Conservation (phyloP, 108 stramenopile genomes). For the Cyclotella baltica region DNA sequence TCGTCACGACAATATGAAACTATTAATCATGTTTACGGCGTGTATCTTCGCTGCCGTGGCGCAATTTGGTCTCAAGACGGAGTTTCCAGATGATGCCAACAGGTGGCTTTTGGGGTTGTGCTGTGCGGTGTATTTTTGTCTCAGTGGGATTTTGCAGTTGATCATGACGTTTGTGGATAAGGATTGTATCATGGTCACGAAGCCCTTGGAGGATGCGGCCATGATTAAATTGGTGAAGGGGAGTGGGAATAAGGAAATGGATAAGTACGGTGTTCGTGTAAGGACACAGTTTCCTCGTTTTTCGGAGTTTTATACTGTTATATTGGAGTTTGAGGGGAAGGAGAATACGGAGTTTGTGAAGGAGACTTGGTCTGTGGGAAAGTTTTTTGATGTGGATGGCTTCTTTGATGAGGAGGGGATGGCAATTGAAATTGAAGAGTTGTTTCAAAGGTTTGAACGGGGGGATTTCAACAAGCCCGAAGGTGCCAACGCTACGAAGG, state of each 20-base stretch:
- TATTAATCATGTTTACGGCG: constrained; percentile 88
- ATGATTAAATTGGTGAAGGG: constrained; percentile 49
- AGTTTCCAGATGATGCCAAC: constrained; percentile 85
- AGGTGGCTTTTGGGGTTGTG: constrained; percentile 90
- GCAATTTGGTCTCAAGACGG: constrained; percentile 90
- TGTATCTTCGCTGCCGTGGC: constrained; percentile 93
- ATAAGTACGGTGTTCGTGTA: constrained; percentile 78
- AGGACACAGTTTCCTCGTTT: constrained; percentile 87
- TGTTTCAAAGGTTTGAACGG: constrained; percentile 69
- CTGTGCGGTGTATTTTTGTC: constrained; percentile 90
- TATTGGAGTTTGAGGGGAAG: constrained; percentile 71
- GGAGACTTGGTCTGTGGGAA: constrained; percentile 86
- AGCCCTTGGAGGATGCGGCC: constrained; percentile 54
- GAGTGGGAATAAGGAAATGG: constrained; percentile 62
- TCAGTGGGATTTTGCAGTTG: constrained; percentile 89
- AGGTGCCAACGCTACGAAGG: constrained; percentile 9
- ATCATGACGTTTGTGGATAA: constrained; percentile 94
- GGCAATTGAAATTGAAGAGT: constrained; percentile 65
- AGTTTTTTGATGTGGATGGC: constrained; percentile 94
- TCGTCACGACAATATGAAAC: constrained; percentile 90
- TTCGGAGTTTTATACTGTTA: constrained; percentile 88
- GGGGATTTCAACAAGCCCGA: constrained; percentile 71
- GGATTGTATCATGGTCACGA: constrained; percentile 91
- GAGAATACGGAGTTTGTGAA: constrained; percentile 61
- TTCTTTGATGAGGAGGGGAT: constrained; percentile 89